Base-by-base conservation (phyloP, 2,329 filamentous ascomycete species). In the Aurifilum marmelostoma region DNA sequence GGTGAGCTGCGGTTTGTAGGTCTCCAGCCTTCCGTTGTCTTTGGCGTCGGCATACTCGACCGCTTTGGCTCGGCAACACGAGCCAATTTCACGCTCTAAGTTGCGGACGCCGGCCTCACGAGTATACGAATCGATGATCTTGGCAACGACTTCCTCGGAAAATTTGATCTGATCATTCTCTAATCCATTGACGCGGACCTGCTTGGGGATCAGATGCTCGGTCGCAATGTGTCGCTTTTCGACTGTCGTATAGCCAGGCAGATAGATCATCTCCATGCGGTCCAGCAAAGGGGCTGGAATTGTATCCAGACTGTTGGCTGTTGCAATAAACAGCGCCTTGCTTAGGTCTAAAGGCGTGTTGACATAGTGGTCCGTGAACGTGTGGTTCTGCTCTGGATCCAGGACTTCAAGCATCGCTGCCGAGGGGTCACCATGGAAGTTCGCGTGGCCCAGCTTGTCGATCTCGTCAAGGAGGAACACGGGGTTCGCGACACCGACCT, bases 331-430 rank as follows among this genome's bases (percentile, higher is more conserved):
- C 14, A 99, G 86, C 29, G 99, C 93, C 80, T 97, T 97, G 82
- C 93, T 97, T 27, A 99, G 85, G 77, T 99, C 96, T 73, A 98
- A 93, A 0, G 96, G 95, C 72, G 97, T 94, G 75, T 94, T 94
- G 78, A 99, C 89, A 78, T 98, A 99, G 81, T 99, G 96, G 77
- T 99, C 96, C 39, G 90, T 92, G 81, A 99, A 99, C 12, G 89
- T 91, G 79, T 97, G 88, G 77, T 99, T 99, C 81, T 99, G 96
- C 79, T 99, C 96, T 0, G 96, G 96, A 76, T 99, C 96, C 60
- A 99, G 85, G 14, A 99, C 96, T 79, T 99, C 96, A 18, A 99
- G 89, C 95, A 99, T 97, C 11, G 96, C 96, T 29, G 96, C 96
- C 27, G 93, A 97, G 3, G 96, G 96, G 76, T 99, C 96, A 54